Evolutionary conservation across 139 green algal species (phyloP).

Genomic region (Volvox reticuliferus): DNA sequence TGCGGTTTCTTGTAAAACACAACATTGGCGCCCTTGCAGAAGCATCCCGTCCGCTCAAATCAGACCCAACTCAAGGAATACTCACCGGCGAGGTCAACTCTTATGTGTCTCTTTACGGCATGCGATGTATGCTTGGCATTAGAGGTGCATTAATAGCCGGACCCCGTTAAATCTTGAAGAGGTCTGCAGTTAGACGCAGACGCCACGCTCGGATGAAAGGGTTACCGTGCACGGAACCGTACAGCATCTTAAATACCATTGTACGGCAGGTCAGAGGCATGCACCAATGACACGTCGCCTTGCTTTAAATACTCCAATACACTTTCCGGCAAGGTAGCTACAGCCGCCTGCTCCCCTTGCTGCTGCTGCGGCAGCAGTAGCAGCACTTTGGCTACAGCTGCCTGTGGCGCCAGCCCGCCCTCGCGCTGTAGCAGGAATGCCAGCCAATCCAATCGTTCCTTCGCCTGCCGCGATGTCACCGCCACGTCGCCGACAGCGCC

Average conservation of each 20-base stretch:
- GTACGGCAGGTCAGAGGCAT: neutral
- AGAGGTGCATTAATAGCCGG: too few relatives aligned
- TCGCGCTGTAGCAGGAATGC: neutral
- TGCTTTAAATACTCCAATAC: neutral
- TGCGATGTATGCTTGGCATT: too few relatives aligned
- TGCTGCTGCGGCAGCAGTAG: neutral
- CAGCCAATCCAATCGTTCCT: constrained; percentile 27
- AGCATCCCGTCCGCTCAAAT: too few relatives aligned
- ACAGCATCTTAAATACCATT: neutral
- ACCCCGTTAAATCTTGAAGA: too few relatives aligned
- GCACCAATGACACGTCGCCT: neutral
- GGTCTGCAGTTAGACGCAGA: too few relatives aligned
- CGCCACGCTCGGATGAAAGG: too few relatives aligned
- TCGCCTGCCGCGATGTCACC: neutral
- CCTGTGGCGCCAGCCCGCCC: neutral
- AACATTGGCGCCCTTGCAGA: too few relatives aligned
- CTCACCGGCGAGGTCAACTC: too few relatives aligned
- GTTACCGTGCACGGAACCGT: too few relatives aligned
- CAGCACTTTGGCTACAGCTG: neutral
- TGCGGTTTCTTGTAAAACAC: too few relatives aligned
- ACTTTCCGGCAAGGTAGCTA: neutral
- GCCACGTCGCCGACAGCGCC: neutral
- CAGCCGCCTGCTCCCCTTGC: neutral
- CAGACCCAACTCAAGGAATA: too few relatives aligned
- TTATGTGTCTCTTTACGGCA: too few relatives aligned